Conservation (phyloP, 1,139 yeast genomes). For the Pichia terricola region DNA sequence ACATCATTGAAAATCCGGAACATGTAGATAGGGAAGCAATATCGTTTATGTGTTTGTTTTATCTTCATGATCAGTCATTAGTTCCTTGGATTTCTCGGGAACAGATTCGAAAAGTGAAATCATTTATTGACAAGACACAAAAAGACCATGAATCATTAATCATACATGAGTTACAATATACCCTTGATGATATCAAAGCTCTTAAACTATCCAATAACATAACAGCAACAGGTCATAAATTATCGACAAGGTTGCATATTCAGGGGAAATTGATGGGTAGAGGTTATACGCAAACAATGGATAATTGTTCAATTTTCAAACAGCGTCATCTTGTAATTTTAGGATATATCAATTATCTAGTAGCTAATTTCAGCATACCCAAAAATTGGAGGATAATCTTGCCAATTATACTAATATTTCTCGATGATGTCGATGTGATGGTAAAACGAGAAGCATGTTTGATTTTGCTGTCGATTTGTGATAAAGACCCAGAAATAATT, state of each 20-base stretch:
- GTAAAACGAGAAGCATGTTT: constrained; percentile 18
- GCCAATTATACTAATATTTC: constrained; percentile 18
- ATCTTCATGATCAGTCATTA: constrained; percentile 1
- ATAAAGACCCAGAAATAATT: constrained; percentile 13
- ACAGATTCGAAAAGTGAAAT: background rate
- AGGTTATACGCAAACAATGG: constrained; percentile 12
- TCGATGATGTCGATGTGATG: constrained; percentile 21
- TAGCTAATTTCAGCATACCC: constrained; percentile 12
- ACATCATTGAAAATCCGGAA: too few relatives aligned
- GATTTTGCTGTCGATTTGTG: constrained; percentile 8
- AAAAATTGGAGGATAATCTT: constrained; percentile 19
- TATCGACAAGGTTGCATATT: constrained; percentile 4
- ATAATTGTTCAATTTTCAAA: constrained; percentile 17
- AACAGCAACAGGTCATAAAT: constrained; percentile 9
- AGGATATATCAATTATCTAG: constrained; percentile 12
- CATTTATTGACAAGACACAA: background rate
- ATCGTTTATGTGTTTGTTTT: constrained; percentile 3
- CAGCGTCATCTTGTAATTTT: constrained; percentile 10
- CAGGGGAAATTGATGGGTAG: constrained; percentile 15
- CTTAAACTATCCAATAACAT: background rate
- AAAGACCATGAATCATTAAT: background rate
- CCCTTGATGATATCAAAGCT: background rate
- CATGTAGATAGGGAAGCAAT: background rate
- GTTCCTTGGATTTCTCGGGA: constrained; percentile 5
- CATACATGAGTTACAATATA: background rate